Base-by-base conservation (phyloP, 2,329 filamentous ascomycete genomes). In the Emericellopsis cladophorae region DNA sequence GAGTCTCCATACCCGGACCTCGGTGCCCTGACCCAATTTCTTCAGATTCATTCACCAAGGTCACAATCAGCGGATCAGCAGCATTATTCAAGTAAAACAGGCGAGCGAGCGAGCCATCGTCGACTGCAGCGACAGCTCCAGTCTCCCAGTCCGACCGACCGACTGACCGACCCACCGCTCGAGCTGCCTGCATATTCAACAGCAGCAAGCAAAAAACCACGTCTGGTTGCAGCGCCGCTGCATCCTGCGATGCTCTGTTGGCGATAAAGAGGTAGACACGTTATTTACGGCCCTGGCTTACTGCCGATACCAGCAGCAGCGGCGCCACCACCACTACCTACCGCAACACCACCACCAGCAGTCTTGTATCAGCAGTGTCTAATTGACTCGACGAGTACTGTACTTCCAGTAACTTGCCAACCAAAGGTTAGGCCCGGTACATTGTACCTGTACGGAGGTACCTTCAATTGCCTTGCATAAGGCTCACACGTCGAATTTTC, bases 211-310 rank as follows among this genome's bases (percentile, higher is more conserved):
- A 14, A 35, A 35, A 14, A 35, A 35, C 39, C 39, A 35, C 40
- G 26, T 38, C 36, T 54, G 49, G 50, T 50, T 47, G 52, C 52
- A 53, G 26, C 26, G 8, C 26, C 7, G 26, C 53, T 54, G 52
- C 52, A 53, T 54, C 45, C 51, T 54, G 50, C 49, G 48, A 53
- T 54, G 52, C 52, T 53, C 52, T 54, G 52, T 44, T 55, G 52
- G 53, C 53, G 53, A 29, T 12, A 12, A 12, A 29, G 26, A 29
- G 26, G 12, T 12, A 29, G 9, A 12, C 9, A 9, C 26, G 12
- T 29, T 29, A 29, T 9, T 29, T 12, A 29, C 26, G 26, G 26
- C 26, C 3, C 37, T 39, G 18, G 37, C 37, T 23, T 31, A n/a
- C 26, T 29, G 26, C 26, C 12, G 26, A 29, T 29, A 29, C 4